Conservation (phyloP, 2,329 filamentous ascomycete genomes). For the Didymella arachidicola region DNA sequence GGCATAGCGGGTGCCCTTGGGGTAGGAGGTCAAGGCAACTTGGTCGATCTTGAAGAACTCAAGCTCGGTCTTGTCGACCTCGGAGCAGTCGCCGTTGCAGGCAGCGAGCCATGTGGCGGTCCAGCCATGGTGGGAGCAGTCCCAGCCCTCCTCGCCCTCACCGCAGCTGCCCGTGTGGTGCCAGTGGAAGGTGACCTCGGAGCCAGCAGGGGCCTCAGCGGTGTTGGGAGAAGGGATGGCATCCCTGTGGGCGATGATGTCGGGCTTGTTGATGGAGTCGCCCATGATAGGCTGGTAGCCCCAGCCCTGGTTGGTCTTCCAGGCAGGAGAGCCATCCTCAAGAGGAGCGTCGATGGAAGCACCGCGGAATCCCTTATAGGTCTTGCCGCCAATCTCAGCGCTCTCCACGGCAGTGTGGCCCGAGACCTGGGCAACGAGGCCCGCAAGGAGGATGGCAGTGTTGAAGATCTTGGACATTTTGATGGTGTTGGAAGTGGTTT, state of each 20-base stretch:
- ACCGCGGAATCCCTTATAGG: conserved; percentile 41
- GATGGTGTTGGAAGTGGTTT: conserved; percentile 10
- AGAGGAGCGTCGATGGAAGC: conserved; percentile 35
- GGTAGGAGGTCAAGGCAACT: conserved; percentile 39
- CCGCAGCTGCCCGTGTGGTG: conserved; percentile 40
- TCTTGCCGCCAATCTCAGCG: conserved; percentile 37
- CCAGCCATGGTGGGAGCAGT: conserved; percentile 46
- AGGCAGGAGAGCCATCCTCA: conserved; percentile 40
- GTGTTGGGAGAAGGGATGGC: conserved; percentile 43
- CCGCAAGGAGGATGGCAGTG: conserved; percentile 38
- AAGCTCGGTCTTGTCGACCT: conserved; percentile 42
- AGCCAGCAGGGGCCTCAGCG: conserved; percentile 38
- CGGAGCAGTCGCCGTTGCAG: conserved; percentile 46
- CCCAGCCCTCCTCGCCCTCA: conserved; percentile 40
- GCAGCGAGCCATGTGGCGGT: conserved; percentile 44
- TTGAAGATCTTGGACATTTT: conserved; percentile 42
- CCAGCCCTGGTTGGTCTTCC: conserved; percentile 47
- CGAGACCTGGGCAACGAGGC: conserved; percentile 34
- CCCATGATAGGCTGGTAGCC: conserved; percentile 43
- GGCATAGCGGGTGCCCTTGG: conserved; percentile 36
- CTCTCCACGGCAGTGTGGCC: conserved; percentile 42
- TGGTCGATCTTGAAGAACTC: conserved; percentile 49
- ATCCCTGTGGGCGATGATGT: conserved; percentile 46
- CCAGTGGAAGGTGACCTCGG: conserved; percentile 44
- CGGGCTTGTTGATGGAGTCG: conserved; percentile 33